Evolutionary conservation across 2,329 filamentous ascomycete species (phyloP), one percentile per base, ranked within the genome.

Genomic region (Diaporthe helianthi): DNA sequence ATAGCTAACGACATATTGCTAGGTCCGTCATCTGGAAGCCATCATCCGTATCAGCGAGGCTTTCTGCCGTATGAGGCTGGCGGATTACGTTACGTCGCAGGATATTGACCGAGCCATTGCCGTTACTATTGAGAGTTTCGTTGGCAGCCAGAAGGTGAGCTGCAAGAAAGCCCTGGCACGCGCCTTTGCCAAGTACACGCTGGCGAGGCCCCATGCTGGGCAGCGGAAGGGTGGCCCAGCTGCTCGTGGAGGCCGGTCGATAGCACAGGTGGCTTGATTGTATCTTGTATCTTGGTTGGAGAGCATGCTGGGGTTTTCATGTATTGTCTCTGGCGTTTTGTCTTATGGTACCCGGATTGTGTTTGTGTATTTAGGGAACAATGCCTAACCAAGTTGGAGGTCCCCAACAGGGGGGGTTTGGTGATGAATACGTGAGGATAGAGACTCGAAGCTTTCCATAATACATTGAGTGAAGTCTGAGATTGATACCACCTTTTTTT

Each of bases 21-120:
- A 97, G 94, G 93, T 98, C 73, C 94, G 96, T 84, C 96, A 99
- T 83, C 85, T 99, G 41, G 96, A 99, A 86, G 95, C 95, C 72
- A 98, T 98, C 77, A 97, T 99, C 83, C 93, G 96, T 77, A 97
- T 97, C 77, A 91, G 90, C 69, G 96, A 99, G 80, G 84, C 94
- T 0, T 99, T 99, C 83, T 97, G 93, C 81, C 95, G 97, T 77
- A 99, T 99, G 96, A 92, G 96, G 17, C 85, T 99, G n/a, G 96
- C 93, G 0, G 96, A 99, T 74, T 98, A 97, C 83, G 97, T 95
- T 80, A 91, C 92, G 7, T 83, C 92, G 1, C 88, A 92, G 70
- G 96, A 99, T 77, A 97, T 99, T 75, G 96, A 99, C 80, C 93
- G 96, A 52, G 96, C 96, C 69, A 99, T 99, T 76, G 93, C 94